Percentiles rank a stretch among this genome's conserved stretches.
These are phyloP conservation scores for Luffa aegyptiaca DNA, from an alignment of 306 rosid genomes.

Conservation along the genomic window DNA sequence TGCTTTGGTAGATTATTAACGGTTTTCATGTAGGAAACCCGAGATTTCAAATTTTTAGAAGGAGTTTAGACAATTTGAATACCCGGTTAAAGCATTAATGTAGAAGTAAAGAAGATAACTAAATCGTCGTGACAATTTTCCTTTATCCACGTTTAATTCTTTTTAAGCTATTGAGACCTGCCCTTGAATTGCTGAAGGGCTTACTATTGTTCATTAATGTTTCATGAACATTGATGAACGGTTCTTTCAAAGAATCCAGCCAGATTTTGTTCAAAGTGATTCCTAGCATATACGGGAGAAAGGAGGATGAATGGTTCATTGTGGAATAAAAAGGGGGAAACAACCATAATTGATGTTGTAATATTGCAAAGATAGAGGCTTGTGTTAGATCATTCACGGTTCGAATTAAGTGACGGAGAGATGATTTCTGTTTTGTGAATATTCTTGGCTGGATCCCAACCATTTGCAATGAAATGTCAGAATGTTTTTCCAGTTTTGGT, in stretches of 20 bases:
- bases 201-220: background rate
- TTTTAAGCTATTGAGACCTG: background rate
- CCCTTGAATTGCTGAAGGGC: background rate
- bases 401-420: background rate
- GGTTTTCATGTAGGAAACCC: background rate
- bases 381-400: background rate
- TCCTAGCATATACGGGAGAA: background rate
- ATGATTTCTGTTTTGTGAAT: background rate
- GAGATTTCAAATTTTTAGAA: background rate
- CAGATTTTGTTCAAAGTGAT: background rate
- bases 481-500: background rate
- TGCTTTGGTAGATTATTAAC: background rate
- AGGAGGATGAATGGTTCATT: background rate
- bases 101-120: background rate
- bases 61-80: background rate
- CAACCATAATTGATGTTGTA: background rate
- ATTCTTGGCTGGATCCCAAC: background rate
- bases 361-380: background rate
- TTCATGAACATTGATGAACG: background rate
- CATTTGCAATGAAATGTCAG: background rate
- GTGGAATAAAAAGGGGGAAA: background rate
- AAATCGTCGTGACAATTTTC: background rate
- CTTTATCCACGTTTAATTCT: background rate
- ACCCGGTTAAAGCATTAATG: background rate
- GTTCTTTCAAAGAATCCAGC: background rate